Evolutionary conservation across 2,329 filamentous ascomycete species (phyloP), one percentile per base, ranked within the genome.

Genomic region (Fusarium caatingaense): DNA sequence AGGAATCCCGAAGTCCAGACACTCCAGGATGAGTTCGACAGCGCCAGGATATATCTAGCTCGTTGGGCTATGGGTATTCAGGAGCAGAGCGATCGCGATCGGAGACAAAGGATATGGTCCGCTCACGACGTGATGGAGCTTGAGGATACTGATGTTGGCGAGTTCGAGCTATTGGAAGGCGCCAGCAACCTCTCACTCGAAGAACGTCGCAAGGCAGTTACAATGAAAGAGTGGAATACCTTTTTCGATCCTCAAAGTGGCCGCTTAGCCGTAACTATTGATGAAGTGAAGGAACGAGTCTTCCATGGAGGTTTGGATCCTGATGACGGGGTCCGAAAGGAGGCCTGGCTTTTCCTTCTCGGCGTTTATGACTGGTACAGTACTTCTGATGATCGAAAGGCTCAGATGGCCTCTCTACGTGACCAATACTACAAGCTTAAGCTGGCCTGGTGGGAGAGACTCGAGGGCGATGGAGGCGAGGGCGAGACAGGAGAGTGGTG

Each of bases 51-150:
- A 64, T 99, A 99, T 77, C 86, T 99, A 41, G 96, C 96, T 23
- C 87, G 96, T 68, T 99, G 96, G 96, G 96, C 96, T 4, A 98
- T 99, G 96, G 94, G 94, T 10, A 97, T 99, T 69, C 94, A 96
- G 0, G 97, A 99, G 79, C 96, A 99, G 82, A 95, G 94, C 74
- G 96, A 99, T 76, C 87, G 90, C 41, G 96, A 99, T 74, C 86
- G 91, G 25, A 92, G 90, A 54, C 92, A 94, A 79, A 86, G 94
- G 48, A 94, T 97, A 76, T 99, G 94, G 92, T 98, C 94, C 0
- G 95, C 93, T 1, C 91, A 90, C 69, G 96, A 99, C 80, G 92
- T 98, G 6, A 85, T 98, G 74, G 94, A 97, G 75, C 92, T 97
- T 78, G 97, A 99, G 78, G 92, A 98, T 71, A 98, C 93, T 30